Conservation (phyloP, 2,329 filamentous ascomycete genomes). For the Colletotrichum siamense region DNA sequence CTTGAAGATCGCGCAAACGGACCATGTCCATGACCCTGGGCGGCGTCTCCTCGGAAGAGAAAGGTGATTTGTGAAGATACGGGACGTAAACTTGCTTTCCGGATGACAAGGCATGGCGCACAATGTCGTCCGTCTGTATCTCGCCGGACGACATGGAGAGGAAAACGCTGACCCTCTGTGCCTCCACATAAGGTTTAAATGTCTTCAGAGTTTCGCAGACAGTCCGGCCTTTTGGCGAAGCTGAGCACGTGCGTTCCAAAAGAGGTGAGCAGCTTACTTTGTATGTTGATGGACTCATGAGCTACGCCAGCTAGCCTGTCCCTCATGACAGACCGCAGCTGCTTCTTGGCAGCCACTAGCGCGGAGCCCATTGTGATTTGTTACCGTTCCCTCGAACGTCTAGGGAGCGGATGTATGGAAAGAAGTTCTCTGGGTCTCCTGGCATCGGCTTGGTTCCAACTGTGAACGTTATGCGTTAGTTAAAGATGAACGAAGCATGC, state of each 20-base stretch:
- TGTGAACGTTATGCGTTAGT: background rate
- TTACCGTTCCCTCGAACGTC: background rate
- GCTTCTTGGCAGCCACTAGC: slow-evolving; percentile 74
- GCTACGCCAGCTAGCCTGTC: slow-evolving; percentile 65
- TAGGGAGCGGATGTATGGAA: background rate
- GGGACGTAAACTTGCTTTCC: slow-evolving; percentile 93
- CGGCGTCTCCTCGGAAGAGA: slow-evolving; percentile 58
- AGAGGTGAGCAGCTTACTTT: slow-evolving; percentile 65
- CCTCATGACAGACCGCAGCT: slow-evolving; percentile 75
- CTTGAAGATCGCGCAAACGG: slow-evolving; percentile 71
- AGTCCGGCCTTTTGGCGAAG: slow-evolving; percentile 58
- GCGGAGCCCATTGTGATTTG: slow-evolving; percentile 51
- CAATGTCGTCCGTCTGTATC: slow-evolving; percentile 82
- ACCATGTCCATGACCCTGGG: slow-evolving; percentile 92
- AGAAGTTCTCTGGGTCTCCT: background rate
- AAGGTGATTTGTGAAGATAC: slow-evolving; percentile 74
- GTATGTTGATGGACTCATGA: slow-evolving; percentile 64
- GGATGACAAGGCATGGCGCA: slow-evolving; percentile 75
- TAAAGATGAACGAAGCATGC: background rate
- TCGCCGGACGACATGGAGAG: slow-evolving; percentile 91
- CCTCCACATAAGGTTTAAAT: slow-evolving; percentile 77
- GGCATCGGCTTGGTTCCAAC: background rate
- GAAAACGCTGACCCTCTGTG: slow-evolving; percentile 82
- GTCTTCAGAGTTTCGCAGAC: slow-evolving; percentile 70
- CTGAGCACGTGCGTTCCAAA: background rate